Conservation (phyloP, 352 stramenopile species). For the Globisporangium spiculum region DNA sequence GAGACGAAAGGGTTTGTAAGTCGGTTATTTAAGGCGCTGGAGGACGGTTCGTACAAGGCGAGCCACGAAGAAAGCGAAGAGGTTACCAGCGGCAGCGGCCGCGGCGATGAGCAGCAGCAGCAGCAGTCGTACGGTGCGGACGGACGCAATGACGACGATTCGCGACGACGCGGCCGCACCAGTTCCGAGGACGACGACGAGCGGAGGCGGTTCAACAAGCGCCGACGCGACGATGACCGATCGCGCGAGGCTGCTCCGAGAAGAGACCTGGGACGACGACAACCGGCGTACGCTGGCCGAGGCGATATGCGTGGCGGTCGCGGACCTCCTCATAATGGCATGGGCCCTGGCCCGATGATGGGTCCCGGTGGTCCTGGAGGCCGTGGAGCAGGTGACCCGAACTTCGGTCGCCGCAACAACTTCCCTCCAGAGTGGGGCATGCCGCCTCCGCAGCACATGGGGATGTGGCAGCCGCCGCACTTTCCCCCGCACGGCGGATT, state of each 20-base stretch:
- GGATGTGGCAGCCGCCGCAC: constrained; percentile 59
- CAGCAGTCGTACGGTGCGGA: constrained; percentile 14
- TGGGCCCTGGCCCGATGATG: constrained; percentile 10
- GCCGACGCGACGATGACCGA: constrained; percentile 55
- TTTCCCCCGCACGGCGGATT: constrained; percentile 42
- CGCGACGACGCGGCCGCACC: constrained; percentile 32
- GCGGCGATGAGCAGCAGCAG: constrained; percentile 11
- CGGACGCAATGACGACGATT: constrained; percentile 24
- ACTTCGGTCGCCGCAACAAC: constrained; percentile 57
- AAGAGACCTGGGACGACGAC: constrained; percentile 21
- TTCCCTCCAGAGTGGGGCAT: constrained; percentile 69
- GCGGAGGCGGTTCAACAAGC: constrained; percentile 50
- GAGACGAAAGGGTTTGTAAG: constrained; percentile 73
- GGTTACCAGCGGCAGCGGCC: background rate
- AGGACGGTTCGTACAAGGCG: constrained; percentile 54
- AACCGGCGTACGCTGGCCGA: constrained; percentile 24
- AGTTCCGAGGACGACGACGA: constrained; percentile 59
- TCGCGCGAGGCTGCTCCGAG: constrained; percentile 17
- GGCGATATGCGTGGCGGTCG: constrained; percentile 27
- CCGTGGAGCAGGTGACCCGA: constrained; percentile 22
- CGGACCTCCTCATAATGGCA: constrained; percentile 12
- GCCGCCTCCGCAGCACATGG: constrained; percentile 46
- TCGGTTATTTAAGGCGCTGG: constrained; percentile 66
- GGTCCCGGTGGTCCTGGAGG: constrained; percentile 5
- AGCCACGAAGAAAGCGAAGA: constrained; percentile 26